Conservation (phyloP, 2,329 filamentous ascomycete species). For the Incumbomyces lentus region DNA sequence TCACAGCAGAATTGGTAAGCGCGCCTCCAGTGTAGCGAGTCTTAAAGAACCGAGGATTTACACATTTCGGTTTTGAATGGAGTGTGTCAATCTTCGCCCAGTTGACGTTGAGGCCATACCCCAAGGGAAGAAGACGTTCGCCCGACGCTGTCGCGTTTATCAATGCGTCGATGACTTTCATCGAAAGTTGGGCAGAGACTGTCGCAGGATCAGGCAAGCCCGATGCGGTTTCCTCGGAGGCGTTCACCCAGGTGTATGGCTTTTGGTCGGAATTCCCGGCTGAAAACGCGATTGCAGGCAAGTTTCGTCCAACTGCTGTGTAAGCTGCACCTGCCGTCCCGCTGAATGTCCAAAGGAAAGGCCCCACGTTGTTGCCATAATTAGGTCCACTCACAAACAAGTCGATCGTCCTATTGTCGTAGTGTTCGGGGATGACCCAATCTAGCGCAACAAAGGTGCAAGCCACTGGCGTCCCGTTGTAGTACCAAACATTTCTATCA, state of each 20-base stretch:
- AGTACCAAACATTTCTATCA: constrained; percentile 50
- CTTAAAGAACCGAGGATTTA: constrained; percentile 36
- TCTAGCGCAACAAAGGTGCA: constrained; percentile 48
- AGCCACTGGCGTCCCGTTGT: constrained; percentile 48
- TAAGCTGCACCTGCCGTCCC: constrained; percentile 44
- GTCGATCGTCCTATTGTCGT: constrained; percentile 41
- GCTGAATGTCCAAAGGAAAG: constrained; percentile 44
- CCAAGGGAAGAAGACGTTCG: constrained; percentile 33
- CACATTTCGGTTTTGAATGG: constrained; percentile 27
- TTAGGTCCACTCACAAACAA: constrained; percentile 48
- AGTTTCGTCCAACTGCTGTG: constrained; percentile 38
- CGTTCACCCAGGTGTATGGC: constrained; percentile 36
- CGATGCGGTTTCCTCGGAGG: constrained; percentile 20
- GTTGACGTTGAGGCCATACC: constrained; percentile 44
- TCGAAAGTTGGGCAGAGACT: constrained; percentile 33
- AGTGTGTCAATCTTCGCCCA: constrained; percentile 35
- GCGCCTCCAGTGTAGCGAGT: constrained; percentile 42
- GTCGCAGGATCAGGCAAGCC: constrained; percentile 33
- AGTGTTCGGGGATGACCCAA: constrained; percentile 43
- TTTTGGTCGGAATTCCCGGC: constrained; percentile 33
- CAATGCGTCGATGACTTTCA: constrained; percentile 37
- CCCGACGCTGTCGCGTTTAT: constrained; percentile 28
- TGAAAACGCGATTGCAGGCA: constrained; percentile 43
- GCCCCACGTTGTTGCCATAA: constrained; percentile 44
- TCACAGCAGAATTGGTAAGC: constrained; percentile 36